Percentiles rank a stretch among this genome's conserved stretches.
phyloP scores from a whole-genome alignment of 768 basidiomycete genomes.

The Podaxis sp. region DNA sequence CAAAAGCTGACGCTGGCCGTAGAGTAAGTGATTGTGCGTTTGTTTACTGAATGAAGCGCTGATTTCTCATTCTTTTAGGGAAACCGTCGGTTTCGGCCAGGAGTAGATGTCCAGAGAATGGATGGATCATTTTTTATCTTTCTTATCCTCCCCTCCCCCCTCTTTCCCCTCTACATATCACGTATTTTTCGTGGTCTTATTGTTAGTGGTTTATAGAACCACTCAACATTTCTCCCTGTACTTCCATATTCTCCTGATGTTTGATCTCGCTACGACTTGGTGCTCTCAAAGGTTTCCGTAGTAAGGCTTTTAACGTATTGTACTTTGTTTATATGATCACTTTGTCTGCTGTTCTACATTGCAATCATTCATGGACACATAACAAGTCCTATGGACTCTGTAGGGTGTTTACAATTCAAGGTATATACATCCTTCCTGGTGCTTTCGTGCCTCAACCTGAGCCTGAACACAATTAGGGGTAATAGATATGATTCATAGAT shows the following conservation, averaged over 20 bases:
- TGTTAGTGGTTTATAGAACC: neutral
- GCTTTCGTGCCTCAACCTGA: no score
- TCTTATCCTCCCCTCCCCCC: conserved; percentile 7
- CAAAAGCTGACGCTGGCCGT: conserved; percentile 93
- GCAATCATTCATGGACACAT: neutral
- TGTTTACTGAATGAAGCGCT: conserved; percentile 10
- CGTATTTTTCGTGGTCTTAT: neutral
- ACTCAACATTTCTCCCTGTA: neutral
- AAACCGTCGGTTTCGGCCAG: conserved; percentile 93
- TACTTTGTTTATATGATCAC: neutral
- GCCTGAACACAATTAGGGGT: no score
- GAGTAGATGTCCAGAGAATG: conserved; percentile 48
- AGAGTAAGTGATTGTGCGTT: conserved; percentile 55
- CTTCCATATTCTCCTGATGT: neutral
- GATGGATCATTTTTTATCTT: neutral
- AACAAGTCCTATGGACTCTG: no score
- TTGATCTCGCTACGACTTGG: neutral
- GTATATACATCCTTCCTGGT: no score
- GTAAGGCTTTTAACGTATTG: neutral
- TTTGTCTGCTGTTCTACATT: neutral
- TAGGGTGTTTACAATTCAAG: no score
- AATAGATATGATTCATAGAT: no score
- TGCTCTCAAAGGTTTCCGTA: neutral
- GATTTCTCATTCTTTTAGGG: conserved; percentile 40
- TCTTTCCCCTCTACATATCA: neutral